These are phyloP conservation scores for Pythium phragmitis DNA, from an alignment of 352 stramenopile genomes.

Conservation along the genomic window DNA sequence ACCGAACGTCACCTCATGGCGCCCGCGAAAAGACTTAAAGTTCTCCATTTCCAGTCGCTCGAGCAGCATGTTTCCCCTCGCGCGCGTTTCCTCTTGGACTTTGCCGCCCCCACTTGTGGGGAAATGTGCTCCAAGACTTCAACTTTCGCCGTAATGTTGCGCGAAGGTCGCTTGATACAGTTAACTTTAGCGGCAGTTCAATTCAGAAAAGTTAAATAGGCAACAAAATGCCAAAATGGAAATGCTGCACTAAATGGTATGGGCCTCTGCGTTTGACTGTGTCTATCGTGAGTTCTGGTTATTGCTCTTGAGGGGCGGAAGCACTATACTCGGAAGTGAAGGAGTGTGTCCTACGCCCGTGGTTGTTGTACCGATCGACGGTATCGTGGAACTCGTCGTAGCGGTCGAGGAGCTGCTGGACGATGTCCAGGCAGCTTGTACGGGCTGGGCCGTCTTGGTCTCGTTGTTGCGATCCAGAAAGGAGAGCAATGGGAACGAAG, in stretches of 20 bases:
- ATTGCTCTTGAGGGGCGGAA: slow-evolving; percentile 21
- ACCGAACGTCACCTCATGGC: slow-evolving; percentile 33
- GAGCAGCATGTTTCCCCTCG: slow-evolving; percentile 27
- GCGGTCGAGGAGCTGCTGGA: not conserved
- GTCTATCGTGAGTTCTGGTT: slow-evolving; percentile 23
- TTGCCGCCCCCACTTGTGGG: slow-evolving; percentile 13
- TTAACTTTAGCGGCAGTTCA: slow-evolving; percentile 13
- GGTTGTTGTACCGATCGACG: not conserved
- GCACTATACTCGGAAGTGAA: slow-evolving; percentile 25
- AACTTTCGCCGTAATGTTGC: not conserved
- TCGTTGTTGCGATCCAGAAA: slow-evolving; percentile 27
- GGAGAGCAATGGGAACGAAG: slow-evolving; percentile 24
- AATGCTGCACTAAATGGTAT: slow-evolving; percentile 1
- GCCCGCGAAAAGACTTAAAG: slow-evolving; percentile 44
- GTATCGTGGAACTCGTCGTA: not conserved
- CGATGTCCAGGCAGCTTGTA: slow-evolving; percentile 5
- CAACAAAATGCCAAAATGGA: not conserved
- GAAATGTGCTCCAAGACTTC: not conserved
- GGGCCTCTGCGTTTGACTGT: not conserved
- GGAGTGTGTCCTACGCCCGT: not conserved
- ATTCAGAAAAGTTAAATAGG: slow-evolving; percentile 26
- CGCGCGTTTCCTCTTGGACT: slow-evolving; percentile 6
- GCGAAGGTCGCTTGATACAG: not conserved
- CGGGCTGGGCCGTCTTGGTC: not conserved
- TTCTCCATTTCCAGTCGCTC: slow-evolving; percentile 42